Percentiles rank a stretch among this genome's conserved stretches.
These are phyloP conservation scores for Scleroderma citrinum DNA, from an alignment of 768 basidiomycete species.

Conservation along the genomic window DNA sequence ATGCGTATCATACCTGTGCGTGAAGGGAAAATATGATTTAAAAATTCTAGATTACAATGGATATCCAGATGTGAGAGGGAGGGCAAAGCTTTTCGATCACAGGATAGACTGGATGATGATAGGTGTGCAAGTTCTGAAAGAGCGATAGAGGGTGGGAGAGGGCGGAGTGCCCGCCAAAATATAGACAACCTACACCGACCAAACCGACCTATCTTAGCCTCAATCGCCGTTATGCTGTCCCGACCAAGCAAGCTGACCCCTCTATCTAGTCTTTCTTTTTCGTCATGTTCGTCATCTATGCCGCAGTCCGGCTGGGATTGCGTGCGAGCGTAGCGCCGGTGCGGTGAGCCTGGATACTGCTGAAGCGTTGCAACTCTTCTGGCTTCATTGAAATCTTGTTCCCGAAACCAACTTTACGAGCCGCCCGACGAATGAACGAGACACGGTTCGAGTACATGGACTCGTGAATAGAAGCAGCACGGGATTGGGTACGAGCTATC, in stretches of 20 bases:
- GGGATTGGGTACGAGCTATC: slow-evolving; percentile 82
- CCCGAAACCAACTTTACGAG: slow-evolving; percentile 84
- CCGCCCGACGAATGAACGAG: slow-evolving; percentile 85
- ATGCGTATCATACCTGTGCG: background rate
- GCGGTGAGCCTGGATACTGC: slow-evolving; percentile 75
- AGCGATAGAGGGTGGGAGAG: background rate
- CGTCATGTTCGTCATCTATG: slow-evolving; percentile 24
- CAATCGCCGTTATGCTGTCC: slow-evolving; percentile 2
- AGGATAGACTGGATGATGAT: slow-evolving; percentile 10
- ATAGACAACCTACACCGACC: slow-evolving; percentile 12
- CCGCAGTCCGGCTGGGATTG: slow-evolving; percentile 61
- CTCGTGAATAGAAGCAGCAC: slow-evolving; percentile 85
- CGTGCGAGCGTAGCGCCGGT: slow-evolving; percentile 75
- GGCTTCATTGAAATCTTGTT: slow-evolving; percentile 75
- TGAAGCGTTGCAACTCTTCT: slow-evolving; percentile 82
- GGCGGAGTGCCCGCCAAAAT: background rate
- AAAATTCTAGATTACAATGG: slow-evolving; percentile 30
- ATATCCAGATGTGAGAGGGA: slow-evolving; percentile 14
- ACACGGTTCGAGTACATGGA: slow-evolving; percentile 94
- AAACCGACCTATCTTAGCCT: background rate
- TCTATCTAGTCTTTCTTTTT: background rate
- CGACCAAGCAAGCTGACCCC: background rate
- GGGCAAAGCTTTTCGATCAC: slow-evolving; percentile 13
- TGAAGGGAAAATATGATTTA: slow-evolving; percentile 7
- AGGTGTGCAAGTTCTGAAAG: background rate